Conservation (phyloP, 2,329 filamentous ascomycete species). For the Myriangium duriaei region DNA sequence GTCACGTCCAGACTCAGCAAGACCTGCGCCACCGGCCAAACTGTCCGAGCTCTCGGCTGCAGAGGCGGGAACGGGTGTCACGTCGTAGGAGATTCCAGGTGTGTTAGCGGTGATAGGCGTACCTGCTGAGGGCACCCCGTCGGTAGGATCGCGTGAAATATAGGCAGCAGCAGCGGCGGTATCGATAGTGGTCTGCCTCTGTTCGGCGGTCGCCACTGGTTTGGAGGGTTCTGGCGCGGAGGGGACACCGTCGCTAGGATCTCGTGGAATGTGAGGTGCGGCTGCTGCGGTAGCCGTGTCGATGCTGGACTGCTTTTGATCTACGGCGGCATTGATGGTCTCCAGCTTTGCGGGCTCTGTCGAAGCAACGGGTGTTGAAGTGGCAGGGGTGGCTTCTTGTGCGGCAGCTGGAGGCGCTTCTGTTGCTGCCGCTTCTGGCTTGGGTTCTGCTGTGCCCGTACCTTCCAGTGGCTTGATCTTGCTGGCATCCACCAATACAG, state of each 20-base stretch:
- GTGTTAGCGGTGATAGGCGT: not conserved
- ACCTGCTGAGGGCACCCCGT: not conserved
- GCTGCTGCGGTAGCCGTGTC: conserved; percentile 4
- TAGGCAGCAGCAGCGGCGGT: not conserved
- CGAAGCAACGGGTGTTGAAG: conserved; percentile 1
- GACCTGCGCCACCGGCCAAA: not conserved
- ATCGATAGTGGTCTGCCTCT: not conserved
- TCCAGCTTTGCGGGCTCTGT: conserved; percentile 15
- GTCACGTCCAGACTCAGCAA: conserved; percentile 1
- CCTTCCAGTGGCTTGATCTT: conserved; percentile 10
- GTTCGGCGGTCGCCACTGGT: not conserved
- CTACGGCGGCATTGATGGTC: conserved; percentile 17
- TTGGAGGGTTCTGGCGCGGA: not conserved
- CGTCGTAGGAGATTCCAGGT: not conserved
- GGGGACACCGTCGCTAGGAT: not conserved
- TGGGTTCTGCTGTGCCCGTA: conserved; percentile 11
- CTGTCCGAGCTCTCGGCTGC: not conserved
- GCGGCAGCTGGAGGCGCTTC: not conserved
- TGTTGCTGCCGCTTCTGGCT: conserved; percentile 4
- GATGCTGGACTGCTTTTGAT: conserved; percentile 19
- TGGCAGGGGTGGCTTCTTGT: not conserved
- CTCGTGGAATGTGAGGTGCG: not conserved
- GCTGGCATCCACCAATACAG: conserved; percentile 3
- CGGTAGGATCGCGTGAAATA: not conserved
- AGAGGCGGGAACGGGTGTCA: not conserved